Evolutionary conservation across 2,329 filamentous ascomycete genomes (phyloP).

Genomic region (Nemania sp.): DNA sequence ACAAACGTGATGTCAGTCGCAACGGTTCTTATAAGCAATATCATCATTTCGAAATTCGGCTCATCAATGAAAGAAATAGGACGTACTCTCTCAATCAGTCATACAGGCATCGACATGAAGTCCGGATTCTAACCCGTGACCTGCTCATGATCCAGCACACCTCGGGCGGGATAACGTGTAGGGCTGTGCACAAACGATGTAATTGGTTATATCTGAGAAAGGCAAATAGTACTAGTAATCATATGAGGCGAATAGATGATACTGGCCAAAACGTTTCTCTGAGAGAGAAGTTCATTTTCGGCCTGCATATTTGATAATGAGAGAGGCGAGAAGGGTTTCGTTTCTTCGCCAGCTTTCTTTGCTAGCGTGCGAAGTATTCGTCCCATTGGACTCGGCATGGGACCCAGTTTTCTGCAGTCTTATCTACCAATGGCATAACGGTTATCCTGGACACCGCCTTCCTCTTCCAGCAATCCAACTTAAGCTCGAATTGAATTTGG

Average conservation of each 20-base stretch:
- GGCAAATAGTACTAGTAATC: background rate
- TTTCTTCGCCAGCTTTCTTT: no score
- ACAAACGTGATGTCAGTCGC: constrained; percentile 57
- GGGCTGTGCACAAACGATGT: background rate
- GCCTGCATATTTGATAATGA: no score
- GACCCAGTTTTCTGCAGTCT: constrained; percentile 31
- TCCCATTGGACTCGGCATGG: background rate
- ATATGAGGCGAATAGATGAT: no score
- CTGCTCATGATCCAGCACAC: background rate
- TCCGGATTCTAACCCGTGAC: background rate
- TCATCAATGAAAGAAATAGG: background rate
- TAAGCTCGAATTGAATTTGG: background rate
- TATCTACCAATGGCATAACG: constrained; percentile 18
- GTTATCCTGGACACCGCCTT: constrained; percentile 37
- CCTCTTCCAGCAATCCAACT: constrained; percentile 19
- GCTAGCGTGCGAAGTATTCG: no score
- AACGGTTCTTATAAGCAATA: constrained; percentile 60
- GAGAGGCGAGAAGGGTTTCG: no score
- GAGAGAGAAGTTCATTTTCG: no score
- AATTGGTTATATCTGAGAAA: background rate
- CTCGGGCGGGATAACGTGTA: background rate
- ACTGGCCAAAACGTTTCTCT: background rate
- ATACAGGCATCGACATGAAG: background rate
- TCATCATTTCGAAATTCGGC: constrained; percentile 49
- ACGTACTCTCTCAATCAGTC: background rate